phyloP scores from a whole-genome alignment of 2,329 filamentous ascomycete species.

The Hypoxylon sp. region DNA sequence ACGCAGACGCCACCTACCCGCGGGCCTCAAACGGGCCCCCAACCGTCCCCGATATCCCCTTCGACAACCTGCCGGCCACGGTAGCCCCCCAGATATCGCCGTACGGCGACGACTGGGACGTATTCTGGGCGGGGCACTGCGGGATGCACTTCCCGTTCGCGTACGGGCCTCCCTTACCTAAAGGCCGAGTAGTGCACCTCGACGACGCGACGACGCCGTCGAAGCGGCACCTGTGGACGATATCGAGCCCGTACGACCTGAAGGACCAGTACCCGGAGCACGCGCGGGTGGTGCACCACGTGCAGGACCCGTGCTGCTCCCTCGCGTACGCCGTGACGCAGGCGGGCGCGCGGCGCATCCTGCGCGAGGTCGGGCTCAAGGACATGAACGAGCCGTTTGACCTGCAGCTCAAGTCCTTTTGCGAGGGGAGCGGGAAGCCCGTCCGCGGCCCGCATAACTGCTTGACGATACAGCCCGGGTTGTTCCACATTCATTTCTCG shows the following conservation, averaged over 20 bases:
- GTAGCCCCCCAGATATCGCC: slow-evolving; percentile 55
- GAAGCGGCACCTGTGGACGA: slow-evolving; percentile 50
- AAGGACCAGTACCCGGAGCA: slow-evolving; percentile 58
- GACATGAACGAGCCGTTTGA: slow-evolving; percentile 60
- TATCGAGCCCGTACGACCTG: slow-evolving; percentile 49
- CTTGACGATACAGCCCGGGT: slow-evolving; percentile 59
- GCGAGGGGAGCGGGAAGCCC: slow-evolving; percentile 57
- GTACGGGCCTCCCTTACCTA: slow-evolving; percentile 27
- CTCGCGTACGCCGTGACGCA: slow-evolving; percentile 63
- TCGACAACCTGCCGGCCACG: slow-evolving; percentile 42
- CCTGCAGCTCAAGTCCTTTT: slow-evolving; percentile 63
- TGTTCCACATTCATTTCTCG: slow-evolving; percentile 64
- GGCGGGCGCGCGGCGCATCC: slow-evolving; percentile 59
- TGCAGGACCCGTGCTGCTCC: slow-evolving; percentile 58
- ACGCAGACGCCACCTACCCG: slow-evolving; percentile 52
- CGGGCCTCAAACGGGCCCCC: slow-evolving; percentile 50
- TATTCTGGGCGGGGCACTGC: slow-evolving; percentile 67
- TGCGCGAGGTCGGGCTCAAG: slow-evolving; percentile 61
- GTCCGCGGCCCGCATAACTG: slow-evolving; percentile 56
- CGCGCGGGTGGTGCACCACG: slow-evolving; percentile 62
- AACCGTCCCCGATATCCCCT: slow-evolving; percentile 36
- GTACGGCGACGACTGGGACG: slow-evolving; percentile 67
- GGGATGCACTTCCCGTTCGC: slow-evolving; percentile 55
- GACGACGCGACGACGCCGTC: slow-evolving; percentile 57
- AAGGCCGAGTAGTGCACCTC: slow-evolving; percentile 53